A percentile compares a stretch with the other conserved stretches of the same genome.
Conservation (phyloP, 352 stramenopile species). For the Pythium rishiriense region DNA sequence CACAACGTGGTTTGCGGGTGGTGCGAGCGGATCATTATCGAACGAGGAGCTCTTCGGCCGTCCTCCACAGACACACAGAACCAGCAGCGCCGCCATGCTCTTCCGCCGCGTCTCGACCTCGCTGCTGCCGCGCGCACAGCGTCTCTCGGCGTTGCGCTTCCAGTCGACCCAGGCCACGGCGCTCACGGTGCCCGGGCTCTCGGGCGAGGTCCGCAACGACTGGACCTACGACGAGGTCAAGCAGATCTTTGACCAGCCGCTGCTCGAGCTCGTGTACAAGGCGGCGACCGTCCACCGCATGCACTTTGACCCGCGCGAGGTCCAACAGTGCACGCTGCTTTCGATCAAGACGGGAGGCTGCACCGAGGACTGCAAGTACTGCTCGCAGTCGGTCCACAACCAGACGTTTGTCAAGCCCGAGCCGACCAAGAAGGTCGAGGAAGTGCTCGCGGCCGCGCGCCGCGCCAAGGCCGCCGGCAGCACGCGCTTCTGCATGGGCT, state of each 20-base stretch:
- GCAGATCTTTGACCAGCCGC: constrained; percentile 92
- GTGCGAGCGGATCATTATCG: constrained; percentile 19
- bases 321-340: constrained; percentile 97
- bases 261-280: constrained; percentile 97
- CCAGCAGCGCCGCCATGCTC: constrained; percentile 35
- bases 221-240: constrained; percentile 96
- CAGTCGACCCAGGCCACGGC: constrained; percentile 43
- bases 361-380: constrained; percentile 95
- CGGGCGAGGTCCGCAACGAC: constrained; percentile 73
- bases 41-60: constrained; percentile 7
- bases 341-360: constrained; percentile 98
- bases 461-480: constrained; percentile 95
- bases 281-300: constrained; percentile 96
- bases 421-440: constrained; percentile 95
- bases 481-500: constrained; percentile 98
- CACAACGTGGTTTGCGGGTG: constrained; percentile 28
- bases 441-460: constrained; percentile 94
- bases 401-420: constrained; percentile 99
- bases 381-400: constrained; percentile 94
- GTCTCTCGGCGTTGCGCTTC: constrained; percentile 12
- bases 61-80: neutral
- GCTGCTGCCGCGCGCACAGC: constrained; percentile 26
- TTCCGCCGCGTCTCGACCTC: constrained; percentile 39
- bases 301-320: constrained; percentile 96
- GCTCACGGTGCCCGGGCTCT: constrained; percentile 67